A percentile compares a stretch with the other conserved stretches of the same genome.
phyloP scores from a whole-genome alignment of 2,329 filamentous ascomycete genomes.

The Dendryphion nanum region DNA sequence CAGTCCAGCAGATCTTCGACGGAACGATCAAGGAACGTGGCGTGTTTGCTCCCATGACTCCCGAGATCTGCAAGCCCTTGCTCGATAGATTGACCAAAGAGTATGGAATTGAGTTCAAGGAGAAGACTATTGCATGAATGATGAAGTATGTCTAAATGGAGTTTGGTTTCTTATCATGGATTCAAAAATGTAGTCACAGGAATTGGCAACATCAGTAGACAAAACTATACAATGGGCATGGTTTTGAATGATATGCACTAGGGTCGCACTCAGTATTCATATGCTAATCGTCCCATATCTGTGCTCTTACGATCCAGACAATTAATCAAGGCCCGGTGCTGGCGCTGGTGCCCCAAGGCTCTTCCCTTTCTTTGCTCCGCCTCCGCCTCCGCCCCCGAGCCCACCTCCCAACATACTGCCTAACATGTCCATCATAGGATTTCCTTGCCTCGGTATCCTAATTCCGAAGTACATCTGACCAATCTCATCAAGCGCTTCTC shows the following conservation, averaged over 20 bases:
- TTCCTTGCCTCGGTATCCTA: constrained; percentile 80
- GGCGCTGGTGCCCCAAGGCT: constrained; percentile 43
- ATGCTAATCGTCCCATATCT: too few species aligned
- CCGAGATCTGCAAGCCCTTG: constrained; percentile 68
- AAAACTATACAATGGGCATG: too few species aligned
- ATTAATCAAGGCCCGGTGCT: constrained; percentile 37
- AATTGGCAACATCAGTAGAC: too few species aligned
- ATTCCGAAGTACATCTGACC: constrained; percentile 98
- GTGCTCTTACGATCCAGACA: too few species aligned
- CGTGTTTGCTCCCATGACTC: constrained; percentile 73
- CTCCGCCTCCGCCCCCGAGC: constrained; percentile 51
- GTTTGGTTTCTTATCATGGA: too few species aligned
- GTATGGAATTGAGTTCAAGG: constrained; percentile 70
- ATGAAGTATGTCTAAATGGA: too few species aligned
- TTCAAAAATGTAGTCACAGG: too few species aligned
- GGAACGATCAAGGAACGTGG: constrained; percentile 71
- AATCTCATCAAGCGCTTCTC: constrained; percentile 75
- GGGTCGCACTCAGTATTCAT: too few species aligned
- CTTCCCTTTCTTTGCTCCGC: constrained; percentile 46
- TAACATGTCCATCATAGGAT: constrained; percentile 98
- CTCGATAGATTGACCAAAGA: constrained; percentile 77
- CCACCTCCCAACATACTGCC: constrained; percentile 86
- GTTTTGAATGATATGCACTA: too few species aligned
- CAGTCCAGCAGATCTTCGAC: constrained; percentile 74
- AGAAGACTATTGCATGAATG: constrained; percentile 68